A percentile compares a stretch with the other conserved stretches of the same genome.
Evolutionary conservation across 495 filamentous ascomycete genomes (phyloP).

Genomic region (Aspergillus haitiensis): DNA sequence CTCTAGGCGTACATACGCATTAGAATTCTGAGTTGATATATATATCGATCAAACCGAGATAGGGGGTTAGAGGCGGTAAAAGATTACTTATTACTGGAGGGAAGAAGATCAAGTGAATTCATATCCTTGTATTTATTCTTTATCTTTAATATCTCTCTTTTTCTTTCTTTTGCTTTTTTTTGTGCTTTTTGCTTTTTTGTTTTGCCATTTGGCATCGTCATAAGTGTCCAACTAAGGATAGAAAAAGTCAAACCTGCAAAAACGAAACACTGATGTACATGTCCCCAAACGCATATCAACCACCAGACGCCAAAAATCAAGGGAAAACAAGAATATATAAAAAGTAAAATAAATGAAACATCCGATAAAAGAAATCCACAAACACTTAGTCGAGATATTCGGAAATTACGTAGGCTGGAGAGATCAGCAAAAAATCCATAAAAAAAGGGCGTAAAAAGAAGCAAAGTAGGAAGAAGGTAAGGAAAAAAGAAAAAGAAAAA

Average conservation of each 20-base stretch:
- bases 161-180: background rate
- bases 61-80: no score
- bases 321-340: conserved; percentile 8
- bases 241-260: conserved; percentile 2
- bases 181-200: background rate
- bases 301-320: conserved; percentile 2
- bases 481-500: conserved; percentile 6
- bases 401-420: conserved; percentile 16
- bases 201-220: background rate
- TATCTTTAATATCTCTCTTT: background rate
- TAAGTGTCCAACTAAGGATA: conserved; percentile 1
- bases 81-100: background rate
- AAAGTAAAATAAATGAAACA: conserved; percentile 17
- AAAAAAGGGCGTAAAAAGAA: background rate
- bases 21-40: no score
- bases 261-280: background rate
- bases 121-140: conserved; percentile 3
- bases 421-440: conserved; percentile 16
- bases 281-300: background rate
- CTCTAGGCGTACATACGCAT: no score
- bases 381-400: conserved; percentile 19
- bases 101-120: background rate
- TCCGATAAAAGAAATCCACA: conserved; percentile 20
- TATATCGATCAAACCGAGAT: no score
- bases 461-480: conserved; percentile 6